Evolutionary conservation across 306 rosid species (phyloP), one percentile per base, ranked within the genome.

Genomic region (Acacia crassicarpa): DNA sequence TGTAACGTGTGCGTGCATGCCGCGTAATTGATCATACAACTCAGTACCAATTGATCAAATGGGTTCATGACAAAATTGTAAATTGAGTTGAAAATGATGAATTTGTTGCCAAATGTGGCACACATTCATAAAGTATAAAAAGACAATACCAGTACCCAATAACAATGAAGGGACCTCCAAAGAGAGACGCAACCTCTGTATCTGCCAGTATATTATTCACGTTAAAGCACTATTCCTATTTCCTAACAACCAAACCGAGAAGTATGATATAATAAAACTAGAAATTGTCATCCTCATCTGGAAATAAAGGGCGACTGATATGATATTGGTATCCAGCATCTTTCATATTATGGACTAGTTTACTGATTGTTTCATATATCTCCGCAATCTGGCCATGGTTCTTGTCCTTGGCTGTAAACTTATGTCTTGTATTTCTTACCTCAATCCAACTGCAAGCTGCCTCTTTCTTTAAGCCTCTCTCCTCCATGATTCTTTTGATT

Each of bases 361-460:
- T 80, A 44, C 62, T 77, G 76, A 80, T 84, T 44, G 83, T 76
- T 74, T 80, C 89, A 84, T 59, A 38, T 85, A 91, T 82, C 78
- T 88, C 89, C 25, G 33, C 76, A 72, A 80, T 86, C 80, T 91
- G 87, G 72, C 83, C 71, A 84, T 88, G 89, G 45, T 66, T 65
- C 80, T 46, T 89, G 61, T 86, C 92, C 84, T 89, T 88, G 25
- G 89, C 87, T 65, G 83, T 89, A 85, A 91, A 89, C 65, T 85
- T 82, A 67, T 85, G 86, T 33, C 89, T 86, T 9, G 27, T 66
- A 80, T 86, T 80, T 75, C 90, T 91, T 54, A 91, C 81, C 82
- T 91, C 91, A 80, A 91, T 83, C 91, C 89, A 89, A 81, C 91
- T 89, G 76, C 44, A 80, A 75, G 88, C 95, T 76, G 82, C 83